Conservation (phyloP, 2,329 filamentous ascomycete genomes). For the Zasmidium cellare region DNA sequence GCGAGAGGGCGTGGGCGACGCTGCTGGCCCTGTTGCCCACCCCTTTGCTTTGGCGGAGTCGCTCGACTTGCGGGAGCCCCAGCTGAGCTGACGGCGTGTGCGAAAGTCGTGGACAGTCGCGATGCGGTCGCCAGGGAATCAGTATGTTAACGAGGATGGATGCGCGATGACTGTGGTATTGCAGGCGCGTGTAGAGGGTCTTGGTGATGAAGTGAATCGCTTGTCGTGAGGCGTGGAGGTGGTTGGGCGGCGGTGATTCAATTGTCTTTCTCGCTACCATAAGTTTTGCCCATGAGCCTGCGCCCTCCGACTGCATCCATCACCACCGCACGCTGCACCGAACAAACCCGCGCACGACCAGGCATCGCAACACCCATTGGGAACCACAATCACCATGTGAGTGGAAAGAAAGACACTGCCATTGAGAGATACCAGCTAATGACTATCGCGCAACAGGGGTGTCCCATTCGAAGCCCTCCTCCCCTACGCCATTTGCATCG, state of each 20-base stretch:
- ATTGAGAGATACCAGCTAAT: not conserved
- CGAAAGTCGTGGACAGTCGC: constrained; percentile 7
- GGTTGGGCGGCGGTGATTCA: not conserved
- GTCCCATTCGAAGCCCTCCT: constrained; percentile 67
- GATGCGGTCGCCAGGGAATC: not conserved
- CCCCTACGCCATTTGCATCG: constrained; percentile 64
- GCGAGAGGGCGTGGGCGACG: constrained; percentile 1
- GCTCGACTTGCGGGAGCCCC: not conserved
- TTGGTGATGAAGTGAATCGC: not conserved
- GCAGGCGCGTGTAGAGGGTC: not conserved
- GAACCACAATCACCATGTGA: constrained; percentile 4
- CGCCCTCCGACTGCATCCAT: not conserved
- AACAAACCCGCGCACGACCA: no score
- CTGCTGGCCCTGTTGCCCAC: not conserved
- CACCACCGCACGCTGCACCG: not conserved
- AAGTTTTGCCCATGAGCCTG: not conserved
- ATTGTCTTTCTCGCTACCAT: not conserved
- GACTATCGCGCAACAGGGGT: constrained; percentile 49
- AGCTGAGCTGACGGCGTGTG: not conserved
- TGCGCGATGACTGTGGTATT: not conserved
- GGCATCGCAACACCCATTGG: not conserved
- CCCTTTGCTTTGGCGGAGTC: not conserved
- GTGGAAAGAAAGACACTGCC: not conserved
- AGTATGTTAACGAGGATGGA: no score
- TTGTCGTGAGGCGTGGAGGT: not conserved